A percentile compares a stretch with the other conserved stretches of the same genome.
phyloP scores from a whole-genome alignment of 768 basidiomycete species.

The Xanthoconium stramineum region DNA sequence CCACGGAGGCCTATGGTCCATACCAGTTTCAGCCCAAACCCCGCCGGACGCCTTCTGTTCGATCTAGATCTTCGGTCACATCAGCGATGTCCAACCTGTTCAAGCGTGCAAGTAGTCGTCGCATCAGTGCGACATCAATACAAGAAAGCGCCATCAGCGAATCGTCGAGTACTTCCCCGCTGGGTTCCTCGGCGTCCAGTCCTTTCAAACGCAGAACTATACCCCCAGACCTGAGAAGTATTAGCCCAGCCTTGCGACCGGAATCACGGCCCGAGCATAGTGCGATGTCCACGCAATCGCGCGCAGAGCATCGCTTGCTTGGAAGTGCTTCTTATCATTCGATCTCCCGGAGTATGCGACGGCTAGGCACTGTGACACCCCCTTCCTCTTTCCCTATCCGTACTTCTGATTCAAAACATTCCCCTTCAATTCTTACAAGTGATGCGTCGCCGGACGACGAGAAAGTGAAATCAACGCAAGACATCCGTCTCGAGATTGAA shows the following conservation, averaged over 20 bases:
- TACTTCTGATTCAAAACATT: slow-evolving; percentile 36
- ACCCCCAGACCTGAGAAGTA: slow-evolving; percentile 40
- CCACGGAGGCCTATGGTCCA: slow-evolving; percentile 20
- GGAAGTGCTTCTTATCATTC: slow-evolving; percentile 37
- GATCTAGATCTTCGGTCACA: slow-evolving; percentile 49
- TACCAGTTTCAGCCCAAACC: slow-evolving; percentile 31
- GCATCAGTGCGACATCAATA: slow-evolving; percentile 34
- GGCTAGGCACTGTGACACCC: slow-evolving; percentile 42
- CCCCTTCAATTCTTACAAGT: slow-evolving; percentile 28
- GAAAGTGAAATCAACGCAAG: slow-evolving; percentile 52
- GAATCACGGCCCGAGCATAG: slow-evolving; percentile 41
- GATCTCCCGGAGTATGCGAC: slow-evolving; percentile 42
- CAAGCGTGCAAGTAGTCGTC: slow-evolving; percentile 42
- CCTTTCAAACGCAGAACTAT: slow-evolving; percentile 44
- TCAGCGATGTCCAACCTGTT: slow-evolving; percentile 52
- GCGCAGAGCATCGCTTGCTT: slow-evolving; percentile 21
- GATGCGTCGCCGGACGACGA: slow-evolving; percentile 52
- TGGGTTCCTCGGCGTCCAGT: slow-evolving; percentile 28
- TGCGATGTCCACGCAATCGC: slow-evolving; percentile 44
- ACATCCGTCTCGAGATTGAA: slow-evolving; percentile 65
- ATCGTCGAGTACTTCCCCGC: slow-evolving; percentile 41
- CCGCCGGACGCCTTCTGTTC: slow-evolving; percentile 50
- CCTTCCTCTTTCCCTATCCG: slow-evolving; percentile 51
- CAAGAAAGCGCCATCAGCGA: slow-evolving; percentile 42
- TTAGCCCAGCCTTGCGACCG: slow-evolving; percentile 14